phyloP scores from a whole-genome alignment of 2,329 filamentous ascomycete genomes.

The Penicillium sp. region DNA sequence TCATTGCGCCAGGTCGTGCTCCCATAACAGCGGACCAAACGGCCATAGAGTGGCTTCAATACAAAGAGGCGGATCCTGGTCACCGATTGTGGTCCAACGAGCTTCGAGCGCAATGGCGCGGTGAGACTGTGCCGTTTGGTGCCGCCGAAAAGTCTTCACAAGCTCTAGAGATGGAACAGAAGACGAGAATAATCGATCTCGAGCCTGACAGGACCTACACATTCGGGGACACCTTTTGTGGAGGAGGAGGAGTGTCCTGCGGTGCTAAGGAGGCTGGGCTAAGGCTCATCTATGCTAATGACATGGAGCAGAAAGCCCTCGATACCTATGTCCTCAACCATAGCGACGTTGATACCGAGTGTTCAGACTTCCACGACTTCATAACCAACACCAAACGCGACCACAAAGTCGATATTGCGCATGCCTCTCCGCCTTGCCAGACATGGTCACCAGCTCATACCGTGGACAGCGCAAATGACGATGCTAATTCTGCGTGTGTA shows the following conservation, averaged over 20 bases:
- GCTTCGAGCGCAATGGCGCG: constrained; percentile 38
- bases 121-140: constrained; percentile 33
- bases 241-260: constrained; percentile 69
- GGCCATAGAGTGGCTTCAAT: constrained; percentile 32
- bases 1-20: not conserved
- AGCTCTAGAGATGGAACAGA: not conserved
- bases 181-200: not conserved
- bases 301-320: constrained; percentile 60
- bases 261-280: constrained; percentile 64
- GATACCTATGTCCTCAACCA: constrained; percentile 64
- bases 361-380: constrained; percentile 50
- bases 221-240: constrained; percentile 71
- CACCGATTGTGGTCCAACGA: constrained; percentile 9
- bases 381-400: constrained; percentile 32
- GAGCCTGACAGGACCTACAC: constrained; percentile 53
- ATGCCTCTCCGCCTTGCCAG: constrained; percentile 78
- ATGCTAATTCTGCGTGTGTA: constrained; percentile 63
- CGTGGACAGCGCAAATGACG: constrained; percentile 56
- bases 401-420: constrained; percentile 65
- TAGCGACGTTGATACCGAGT: constrained; percentile 34
- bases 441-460: constrained; percentile 74
- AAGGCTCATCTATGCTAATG: constrained; percentile 62
- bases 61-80: constrained; percentile 31
- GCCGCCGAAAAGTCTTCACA: constrained; percentile 6
- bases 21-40: constrained; percentile 19